phyloP scores from a whole-genome alignment of 352 stramenopile species.

The Blastocystis sp. region DNA sequence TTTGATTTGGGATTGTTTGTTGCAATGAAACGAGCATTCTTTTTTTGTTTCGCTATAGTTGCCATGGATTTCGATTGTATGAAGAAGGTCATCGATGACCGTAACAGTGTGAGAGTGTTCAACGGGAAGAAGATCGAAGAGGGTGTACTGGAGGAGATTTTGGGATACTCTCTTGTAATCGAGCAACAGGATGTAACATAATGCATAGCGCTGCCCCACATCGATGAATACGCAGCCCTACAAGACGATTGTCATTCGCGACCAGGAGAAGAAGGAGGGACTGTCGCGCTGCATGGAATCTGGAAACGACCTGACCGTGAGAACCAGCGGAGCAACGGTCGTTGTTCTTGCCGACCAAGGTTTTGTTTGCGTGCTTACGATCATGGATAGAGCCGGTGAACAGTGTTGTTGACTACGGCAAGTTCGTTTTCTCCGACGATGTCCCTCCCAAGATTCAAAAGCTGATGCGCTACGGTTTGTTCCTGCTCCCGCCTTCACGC shows the following conservation, averaged over 20 bases:
- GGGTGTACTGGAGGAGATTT: constrained; percentile 42
- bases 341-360: constrained; percentile 38
- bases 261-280: constrained; percentile 51
- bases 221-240: constrained; percentile 65
- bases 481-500: not conserved
- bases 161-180: constrained; percentile 52
- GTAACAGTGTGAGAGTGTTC: constrained; percentile 56
- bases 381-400: constrained; percentile 39
- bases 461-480: constrained; percentile 25
- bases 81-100: constrained; percentile 50
- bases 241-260: constrained; percentile 50
- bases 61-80: constrained; percentile 26
- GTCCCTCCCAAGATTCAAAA: constrained; percentile 2
- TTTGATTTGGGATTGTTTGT: constrained; percentile 44
- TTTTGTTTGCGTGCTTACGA: not conserved
- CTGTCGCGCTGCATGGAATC: constrained; percentile 32
- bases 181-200: not conserved
- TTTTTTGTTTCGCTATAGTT: constrained; percentile 6
- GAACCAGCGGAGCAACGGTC: constrained; percentile 55
- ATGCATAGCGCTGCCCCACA: constrained; percentile 49
- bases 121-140: constrained; percentile 34
- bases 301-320: constrained; percentile 50
- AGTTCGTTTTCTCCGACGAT: constrained; percentile 19
- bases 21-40: not conserved
- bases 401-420: not conserved